Base-by-base conservation (phyloP, 73 alveolate genomes). In the Paramecium caudatum region DNA sequence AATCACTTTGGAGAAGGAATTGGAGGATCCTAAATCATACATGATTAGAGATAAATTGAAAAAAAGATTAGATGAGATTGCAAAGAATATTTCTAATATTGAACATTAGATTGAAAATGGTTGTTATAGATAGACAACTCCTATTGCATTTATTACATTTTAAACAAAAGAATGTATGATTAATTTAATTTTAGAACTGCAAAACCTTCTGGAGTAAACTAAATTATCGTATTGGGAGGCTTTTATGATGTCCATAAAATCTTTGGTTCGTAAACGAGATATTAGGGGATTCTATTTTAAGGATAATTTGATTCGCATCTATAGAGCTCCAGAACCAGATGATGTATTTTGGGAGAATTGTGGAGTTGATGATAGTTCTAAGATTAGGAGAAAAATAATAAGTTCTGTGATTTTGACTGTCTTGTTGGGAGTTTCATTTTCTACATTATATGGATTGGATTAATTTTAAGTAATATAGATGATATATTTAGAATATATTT, bases 261-360 rank as follows among this genome's bases (percentile, higher is more conserved):
- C 84, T 0, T 12, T 34, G 0, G 19, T 32, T 3, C 19, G 15
- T 32, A 34, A 33, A 16, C 10, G 37, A 33, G 50, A 68, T 23
- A 37, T 30, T 12, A 37, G 50, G 6, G 47, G 50, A 34, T 68
- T 68, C 37, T 68, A 68, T n/a, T 68, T 68, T 32, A 68, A 68
- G 34, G 34, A 68, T 9, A 33, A 68, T 34, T 68, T 25, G n/a
- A 68, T 68, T 30, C 32, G 34, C 30, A 37, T 68, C 0, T 68
- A n/a, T 13, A 74, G 88, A 74, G 88, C 88, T n/a, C 88, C 88
- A 13, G 88, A 74, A 74, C 88, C 88, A 74, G 88, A 39, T 13
- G 88, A 74, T 74, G 88, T 74, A 5, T 21, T 74, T 37, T 74
- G 88, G 88, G 88, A 74, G 30, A 74, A 74, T 43, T 43, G 43